These are phyloP conservation scores for Trichoderma gamsii DNA, from an alignment of 495 filamentous ascomycete species.

Conservation along the genomic window DNA sequence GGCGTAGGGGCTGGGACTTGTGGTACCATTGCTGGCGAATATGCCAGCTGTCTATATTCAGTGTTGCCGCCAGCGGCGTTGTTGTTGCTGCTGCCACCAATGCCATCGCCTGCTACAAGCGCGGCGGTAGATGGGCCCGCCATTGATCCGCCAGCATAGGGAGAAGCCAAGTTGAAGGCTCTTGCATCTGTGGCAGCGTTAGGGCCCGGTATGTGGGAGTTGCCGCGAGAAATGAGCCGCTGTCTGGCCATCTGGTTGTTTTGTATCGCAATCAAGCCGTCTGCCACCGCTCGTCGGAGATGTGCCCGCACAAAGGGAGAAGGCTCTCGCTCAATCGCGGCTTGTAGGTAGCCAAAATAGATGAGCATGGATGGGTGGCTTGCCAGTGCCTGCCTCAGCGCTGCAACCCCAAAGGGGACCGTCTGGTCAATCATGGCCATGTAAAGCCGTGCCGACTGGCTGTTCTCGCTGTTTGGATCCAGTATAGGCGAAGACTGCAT, in stretches of 20 bases:
- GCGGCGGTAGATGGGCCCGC: background rate
- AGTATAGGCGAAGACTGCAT: slow-evolving; percentile 1
- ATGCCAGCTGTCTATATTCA: background rate
- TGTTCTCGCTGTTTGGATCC: slow-evolving; percentile 4
- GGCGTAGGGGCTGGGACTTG: background rate
- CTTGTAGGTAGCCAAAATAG: slow-evolving; percentile 34
- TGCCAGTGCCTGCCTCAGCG: slow-evolving; percentile 38
- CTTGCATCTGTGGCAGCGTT: background rate
- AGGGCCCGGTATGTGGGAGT: background rate
- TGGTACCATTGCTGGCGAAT: background rate
- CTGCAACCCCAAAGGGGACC: slow-evolving; percentile 38
- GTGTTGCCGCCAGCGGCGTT: background rate
- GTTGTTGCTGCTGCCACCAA: background rate
- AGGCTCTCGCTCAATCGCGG: slow-evolving; percentile 37
- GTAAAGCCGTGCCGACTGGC: slow-evolving; percentile 16
- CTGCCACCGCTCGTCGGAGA: slow-evolving; percentile 37
- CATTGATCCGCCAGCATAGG: background rate
- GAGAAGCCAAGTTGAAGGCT: background rate
- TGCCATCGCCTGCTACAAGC: background rate
- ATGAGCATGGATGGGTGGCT: slow-evolving; percentile 40
- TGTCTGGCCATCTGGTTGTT: slow-evolving; percentile 33
- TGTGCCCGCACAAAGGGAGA: slow-evolving; percentile 35
- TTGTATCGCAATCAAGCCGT: slow-evolving; percentile 37
- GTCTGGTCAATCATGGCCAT: slow-evolving; percentile 38
- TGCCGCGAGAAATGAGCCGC: slow-evolving; percentile 18